Base-by-base conservation (phyloP, 2,329 filamentous ascomycete genomes). In the Epichloe baconii region DNA sequence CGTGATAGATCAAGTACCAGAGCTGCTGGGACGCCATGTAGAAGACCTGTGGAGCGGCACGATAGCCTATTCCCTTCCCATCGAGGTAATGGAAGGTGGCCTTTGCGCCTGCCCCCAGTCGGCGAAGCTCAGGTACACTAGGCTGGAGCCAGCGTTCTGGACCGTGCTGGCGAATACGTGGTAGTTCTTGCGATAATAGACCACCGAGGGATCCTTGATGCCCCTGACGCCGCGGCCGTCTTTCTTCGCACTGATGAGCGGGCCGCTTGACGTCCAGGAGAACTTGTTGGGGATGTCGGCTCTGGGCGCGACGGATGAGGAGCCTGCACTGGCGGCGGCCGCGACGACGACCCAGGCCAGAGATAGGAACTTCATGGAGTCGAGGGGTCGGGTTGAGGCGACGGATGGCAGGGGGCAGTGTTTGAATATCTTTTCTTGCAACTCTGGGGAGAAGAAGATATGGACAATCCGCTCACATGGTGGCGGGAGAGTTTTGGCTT, bases 151-250 rank as follows among this genome's bases (percentile, higher is more conserved):
- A 2, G 66, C 60, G 1, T 37, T 40, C 56, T 74, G 67, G 56
- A 73, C 68, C 53, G 61, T 70, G 1, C 78, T 74, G 2, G 67
- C 79, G 58, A 84, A 85, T 3, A 84, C 79, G 6, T 84, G 71
- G 54, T 82, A 70, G 62, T 80, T 61, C 50, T 72, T 76, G 36
- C 83, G 77, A 68, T 78, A 78, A 1, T 66, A 60, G 19, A 72
- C 73, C 49, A 62, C 59, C 23, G 76, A 80, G 65, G 84, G 83
- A 64, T 85, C 81, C 60, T 85, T 85, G 58, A 85, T 34, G 21
- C 15, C 48, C 1, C 1, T 2, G 34, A 45, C 0, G 42, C 17
- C 4, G 15, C 11, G 48, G 19, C 35, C 35, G 6, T 50, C 42
- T 21, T 2, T 23, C 34, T 45, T 44, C 4, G 48, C 19, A 5